These are phyloP conservation scores for Chytridiales sp. DNA, from an alignment of 371 early-diverging fungal species.

Conservation along the genomic window DNA sequence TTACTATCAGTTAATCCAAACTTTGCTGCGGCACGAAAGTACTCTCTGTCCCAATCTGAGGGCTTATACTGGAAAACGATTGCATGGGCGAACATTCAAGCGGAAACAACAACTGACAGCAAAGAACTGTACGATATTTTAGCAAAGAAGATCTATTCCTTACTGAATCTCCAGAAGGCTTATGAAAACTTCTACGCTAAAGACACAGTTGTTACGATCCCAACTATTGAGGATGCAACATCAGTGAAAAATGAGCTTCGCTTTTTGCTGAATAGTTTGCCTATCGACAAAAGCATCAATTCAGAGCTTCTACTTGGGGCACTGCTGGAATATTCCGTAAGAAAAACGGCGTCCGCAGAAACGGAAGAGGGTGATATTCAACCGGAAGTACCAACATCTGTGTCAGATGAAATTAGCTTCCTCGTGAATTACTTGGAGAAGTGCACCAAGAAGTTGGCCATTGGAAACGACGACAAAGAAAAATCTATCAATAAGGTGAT, in stretches of 20 bases:
- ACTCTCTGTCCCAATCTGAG: slow-evolving; percentile 7
- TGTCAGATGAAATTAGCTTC: slow-evolving; percentile 18
- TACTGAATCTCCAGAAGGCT: slow-evolving; percentile 26
- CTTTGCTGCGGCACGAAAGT: not conserved
- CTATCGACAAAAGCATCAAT: not conserved
- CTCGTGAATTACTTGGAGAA: slow-evolving; percentile 14
- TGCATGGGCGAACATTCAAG: slow-evolving; percentile 18
- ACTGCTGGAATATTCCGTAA: slow-evolving; percentile 32
- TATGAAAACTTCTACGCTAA: slow-evolving; percentile 34
- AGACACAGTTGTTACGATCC: slow-evolving; percentile 30
- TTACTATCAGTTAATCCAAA: not conserved
- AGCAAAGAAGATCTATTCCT: slow-evolving; percentile 32
- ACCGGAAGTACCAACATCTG: not conserved
- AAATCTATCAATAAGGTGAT: too few species aligned
- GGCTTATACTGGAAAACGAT: slow-evolving; percentile 35
- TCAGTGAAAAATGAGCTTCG: slow-evolving; percentile 15
- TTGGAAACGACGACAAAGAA: too few species aligned
- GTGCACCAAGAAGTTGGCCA: slow-evolving; percentile 6
- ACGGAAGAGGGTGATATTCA: not conserved
- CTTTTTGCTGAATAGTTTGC: slow-evolving; percentile 22
- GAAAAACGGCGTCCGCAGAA: slow-evolving; percentile 4
- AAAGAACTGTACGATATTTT: slow-evolving; percentile 39
- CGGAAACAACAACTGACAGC: not conserved
- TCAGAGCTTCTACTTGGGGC: slow-evolving; percentile 32
- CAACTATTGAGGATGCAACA: slow-evolving; percentile 13